Base-by-base conservation (phyloP, 192 early-diverging fungal genomes). In the Entophlyctis luteolus region DNA sequence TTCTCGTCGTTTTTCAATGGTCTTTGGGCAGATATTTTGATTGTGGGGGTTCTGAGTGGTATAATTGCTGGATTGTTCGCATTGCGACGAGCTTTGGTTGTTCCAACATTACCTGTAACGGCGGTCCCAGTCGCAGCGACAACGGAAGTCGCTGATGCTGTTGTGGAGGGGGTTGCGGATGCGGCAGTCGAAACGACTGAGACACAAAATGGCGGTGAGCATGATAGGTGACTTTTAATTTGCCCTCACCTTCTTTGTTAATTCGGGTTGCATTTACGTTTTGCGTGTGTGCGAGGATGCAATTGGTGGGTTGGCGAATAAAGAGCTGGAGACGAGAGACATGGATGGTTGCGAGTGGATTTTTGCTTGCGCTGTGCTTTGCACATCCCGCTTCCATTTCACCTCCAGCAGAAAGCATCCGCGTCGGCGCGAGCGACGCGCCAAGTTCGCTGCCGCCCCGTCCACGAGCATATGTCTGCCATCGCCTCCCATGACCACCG, bases 51-150 rank as follows among this genome's bases (percentile, higher is more conserved):
- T 48, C 37, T 70, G 31, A 46, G 35, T 8, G 47, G 38, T 42
- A 6, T 70, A 34, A 49, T 59, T 50, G 58, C 29, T 3, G 68
- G 29, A 14, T 36, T 70, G 27, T 62, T 60, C 42, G 38, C 62
- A 1, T 70, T 57, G 68, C 10, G 68, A 29, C 42, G 55, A 36
- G 16, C 52, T 14, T 62, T 70, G 39, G 20, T 50, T 29, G 47
- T 49, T 6, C 60, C 60, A 27, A 22, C 32, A 18, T 45, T 31
- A 14, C 46, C 12, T 6, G 55, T 56, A 27, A 5, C 49, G 49
- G 12, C 22, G 10, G 10, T 25, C 14, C 50, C 50, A 12, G 45
- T 22, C 2, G 45, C 22, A 2, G n/a, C 20, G 12, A 20, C 16
- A 54, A 25, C 18, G 29, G 1, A 20, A 3, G 52, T 45, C 5